phyloP scores from a whole-genome alignment of 257 asterid species.

The Capsicum chinense region DNA sequence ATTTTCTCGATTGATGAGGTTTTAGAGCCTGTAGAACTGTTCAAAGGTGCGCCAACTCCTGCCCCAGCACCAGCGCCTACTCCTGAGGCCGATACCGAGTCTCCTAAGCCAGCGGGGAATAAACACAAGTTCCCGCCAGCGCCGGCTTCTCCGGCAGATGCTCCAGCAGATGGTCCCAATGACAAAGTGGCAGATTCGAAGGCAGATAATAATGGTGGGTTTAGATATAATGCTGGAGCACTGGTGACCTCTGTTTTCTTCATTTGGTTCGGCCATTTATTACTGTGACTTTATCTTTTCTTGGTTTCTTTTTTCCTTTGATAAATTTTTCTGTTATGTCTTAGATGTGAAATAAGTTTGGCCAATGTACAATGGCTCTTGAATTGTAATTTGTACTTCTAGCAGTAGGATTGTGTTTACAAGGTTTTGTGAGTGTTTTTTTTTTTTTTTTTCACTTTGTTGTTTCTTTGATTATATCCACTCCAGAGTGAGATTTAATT shows the following conservation, averaged over 20 bases:
- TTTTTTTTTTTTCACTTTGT: background rate
- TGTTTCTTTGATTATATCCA: background rate
- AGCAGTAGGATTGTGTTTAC: background rate
- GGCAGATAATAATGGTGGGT: slow-evolving; percentile 37
- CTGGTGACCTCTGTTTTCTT: background rate
- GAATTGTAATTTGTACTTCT: slow-evolving; percentile 2
- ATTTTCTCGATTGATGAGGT: slow-evolving; percentile 54
- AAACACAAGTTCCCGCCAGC: slow-evolving; percentile 63
- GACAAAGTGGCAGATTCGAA: slow-evolving; percentile 47
- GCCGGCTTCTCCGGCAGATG: slow-evolving; percentile 50
- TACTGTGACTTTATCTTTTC: slow-evolving; percentile 7
- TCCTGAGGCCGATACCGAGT: slow-evolving; percentile 35
- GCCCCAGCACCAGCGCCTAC: slow-evolving; percentile 63
- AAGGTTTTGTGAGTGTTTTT: background rate
- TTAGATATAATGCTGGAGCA: background rate
- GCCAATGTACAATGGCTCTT: background rate
- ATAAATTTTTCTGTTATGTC: background rate
- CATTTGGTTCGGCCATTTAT: background rate
- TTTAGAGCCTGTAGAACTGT: slow-evolving; percentile 55
- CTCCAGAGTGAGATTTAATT: background rate
- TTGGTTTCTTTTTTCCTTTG: background rate
- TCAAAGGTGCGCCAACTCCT: slow-evolving; percentile 44
- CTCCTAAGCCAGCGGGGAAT: slow-evolving; percentile 44
- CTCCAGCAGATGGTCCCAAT: slow-evolving; percentile 54
- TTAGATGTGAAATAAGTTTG: slow-evolving; percentile 13